These are phyloP conservation scores for Fomitopsis betulina DNA, from an alignment of 1,284 basidiomycete genomes.

Conservation along the genomic window DNA sequence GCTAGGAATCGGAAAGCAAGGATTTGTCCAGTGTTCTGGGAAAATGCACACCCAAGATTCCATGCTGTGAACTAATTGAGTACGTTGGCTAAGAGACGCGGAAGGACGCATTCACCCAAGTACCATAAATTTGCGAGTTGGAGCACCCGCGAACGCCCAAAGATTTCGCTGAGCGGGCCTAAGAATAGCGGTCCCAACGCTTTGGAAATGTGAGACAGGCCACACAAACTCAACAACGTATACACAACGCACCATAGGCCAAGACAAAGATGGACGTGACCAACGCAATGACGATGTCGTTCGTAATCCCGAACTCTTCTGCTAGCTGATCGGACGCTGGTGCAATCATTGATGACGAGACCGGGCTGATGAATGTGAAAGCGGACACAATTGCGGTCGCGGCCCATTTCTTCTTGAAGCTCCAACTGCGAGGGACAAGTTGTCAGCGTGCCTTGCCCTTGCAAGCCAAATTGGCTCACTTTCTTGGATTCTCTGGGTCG, in stretches of 20 bases:
- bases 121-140: constrained; percentile 57
- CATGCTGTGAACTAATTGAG: constrained; percentile 37
- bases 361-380: constrained; percentile 62
- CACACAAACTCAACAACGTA: neutral
- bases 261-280: constrained; percentile 66
- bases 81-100: neutral
- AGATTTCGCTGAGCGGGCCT: constrained; percentile 55
- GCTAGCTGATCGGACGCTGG: constrained; percentile 56
- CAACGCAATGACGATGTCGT: constrained; percentile 47
- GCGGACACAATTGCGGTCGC: constrained; percentile 58
- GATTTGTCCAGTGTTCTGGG: constrained; percentile 50
- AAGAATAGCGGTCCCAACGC: constrained; percentile 51
- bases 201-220: constrained; percentile 9
- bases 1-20: constrained; percentile 65
- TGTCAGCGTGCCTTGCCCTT: neutral
- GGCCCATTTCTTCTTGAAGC: constrained; percentile 53
- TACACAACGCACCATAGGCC: constrained; percentile 45
- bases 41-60: constrained; percentile 66
- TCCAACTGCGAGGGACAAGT: constrained; percentile 46
- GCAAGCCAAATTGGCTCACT: constrained; percentile 32
- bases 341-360: constrained; percentile 72
- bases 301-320: constrained; percentile 51
- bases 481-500: constrained; percentile 63
- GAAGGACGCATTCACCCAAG: constrained; percentile 35
- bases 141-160: constrained; percentile 35